Base-by-base conservation (phyloP, 1,139 yeast species). In the Diutina sp. region DNA sequence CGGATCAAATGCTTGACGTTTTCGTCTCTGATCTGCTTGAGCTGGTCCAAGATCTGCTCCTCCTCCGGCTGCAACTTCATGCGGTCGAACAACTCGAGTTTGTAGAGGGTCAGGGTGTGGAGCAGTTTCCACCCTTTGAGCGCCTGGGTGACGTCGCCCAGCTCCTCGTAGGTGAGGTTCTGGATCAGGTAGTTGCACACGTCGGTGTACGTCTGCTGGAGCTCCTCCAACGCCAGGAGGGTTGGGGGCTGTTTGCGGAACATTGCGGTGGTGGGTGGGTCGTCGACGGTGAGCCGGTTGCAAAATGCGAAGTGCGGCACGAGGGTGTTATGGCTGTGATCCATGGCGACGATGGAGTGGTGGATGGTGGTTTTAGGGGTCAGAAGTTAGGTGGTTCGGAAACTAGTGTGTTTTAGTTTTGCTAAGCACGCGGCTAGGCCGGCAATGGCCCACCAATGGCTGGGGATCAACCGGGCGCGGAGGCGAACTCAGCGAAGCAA, bases 61-160 rank as follows among this genome's bases (percentile, higher is more conserved):
- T 80, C 85, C 55, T 80, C 83, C 6, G 68, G 66, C 11, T 70
- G 61, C 56, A 75, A 61, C 47, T 61, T 62, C 12, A 69, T 68
- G 59, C 77, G 78, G 55, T 83, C 86, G 57, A 85, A 75, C 14
- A 71, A 62, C 46, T 84, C 87, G 51, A 84, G 68, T 62, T 80
- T 81, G 65, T 72, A 81, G 56, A 82, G 72, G 11, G 84, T 73
- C 56, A 80, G 77, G 1, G 87, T 82, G 61, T 84, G 88, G 21
- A 86, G 69, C 8, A 83, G 74, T 63, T 83, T 84, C 91, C 91
- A 86, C 2, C 90, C 90, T 61, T 78, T 80, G 35, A 84, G 69
- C 1, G 91, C 87, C 25, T 77, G 81, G 57, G 76, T 80, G 55
- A 74, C 69, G 25, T 77, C 73, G 47, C 76, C 73, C 25, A 73